Evolutionary conservation across 192 early-diverging fungal genomes (phyloP), one percentile per base, ranked within the genome.

Genomic region (Backusella westeae): DNA sequence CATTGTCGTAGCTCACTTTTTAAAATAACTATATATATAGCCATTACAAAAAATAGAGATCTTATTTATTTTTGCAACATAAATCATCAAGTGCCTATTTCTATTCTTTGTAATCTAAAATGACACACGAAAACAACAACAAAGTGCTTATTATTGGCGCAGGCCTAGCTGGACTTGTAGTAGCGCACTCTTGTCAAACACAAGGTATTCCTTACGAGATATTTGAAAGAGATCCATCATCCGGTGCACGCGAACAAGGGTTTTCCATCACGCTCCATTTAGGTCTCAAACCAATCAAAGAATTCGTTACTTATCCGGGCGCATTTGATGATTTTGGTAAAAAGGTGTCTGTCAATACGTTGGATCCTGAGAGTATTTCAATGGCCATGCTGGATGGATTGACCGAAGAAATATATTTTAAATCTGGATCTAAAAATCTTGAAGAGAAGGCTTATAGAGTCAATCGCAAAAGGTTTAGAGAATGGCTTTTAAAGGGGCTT

Each of bases 91-190:
- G 0, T 49, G 0, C 46, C 19, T 49, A 49, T n/a, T 19, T 49
- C 19, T 44, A 5, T 44, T 44, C 15, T 53, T n/a, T 21, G 14
- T 7, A 6, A 59, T 49, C 3, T n/a, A 59, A 23, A 59, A 26
- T 63, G 56, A 1, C 12, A 12, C 10, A 9, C 3, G 12, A 1
- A 12, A 63, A 63, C 23, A 63, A 38, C 3, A 36, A 39, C 34
- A 68, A 77, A n/a, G 80, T 81, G 0, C 23, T 77, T 3, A 81
- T 81, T 23, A 67, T 77, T 4, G 75, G 75, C 15, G 72, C 71
- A 0, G 75, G 80, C 8, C 19, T 77, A 12, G 52, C 72, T 46
- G 79, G 75, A 14, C 67, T 81, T 5, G 17, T 74, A 19, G 52
- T 77, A 0, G 75, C 72, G 0, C 67, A 72, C 14, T 35, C 72